Evolutionary conservation across 805 yeast species (phyloP), one percentile per base, ranked within the genome.

Genomic region (Metschnikowia hibisci): DNA sequence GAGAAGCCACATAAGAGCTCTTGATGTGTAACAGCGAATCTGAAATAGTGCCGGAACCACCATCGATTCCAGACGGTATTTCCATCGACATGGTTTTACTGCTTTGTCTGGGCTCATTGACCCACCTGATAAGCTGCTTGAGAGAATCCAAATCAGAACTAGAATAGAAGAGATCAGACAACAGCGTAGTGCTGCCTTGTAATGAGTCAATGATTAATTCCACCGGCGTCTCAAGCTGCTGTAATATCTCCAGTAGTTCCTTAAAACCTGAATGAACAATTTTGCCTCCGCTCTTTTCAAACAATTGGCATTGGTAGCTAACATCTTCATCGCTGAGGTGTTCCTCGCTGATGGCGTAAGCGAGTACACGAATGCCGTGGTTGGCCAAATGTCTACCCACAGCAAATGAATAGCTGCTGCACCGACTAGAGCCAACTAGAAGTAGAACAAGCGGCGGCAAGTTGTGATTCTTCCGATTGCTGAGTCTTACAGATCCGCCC

Each of bases 131-230:
- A 14, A 87, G 61, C 27, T 68, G 63, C 23, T 60, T 57, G 8
- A 77, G 69, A 16, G 55, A 53, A 18, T 62, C 54, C 15, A 71
- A 50, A 40, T 77, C 82, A 42, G 54, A 51, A 15, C 57, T 61
- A 16, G 61, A 57, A 47, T 64, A 67, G 44, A 35, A 68, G 31
- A 82, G 61, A 58, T 85, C 93, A 26, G 74, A 74, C 40, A 86
- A 62, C 42, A 77, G 84, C 18, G 80, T 76, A 53, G 87, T 93
- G 51, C 78, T 83, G 0, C 96, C 96, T 58, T 86, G 96, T 52
- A 89, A 69, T 1, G 89, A 93, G 61, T 89, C 97, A 14, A 89
- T 57, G 8, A 88, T 76, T 46, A 89, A 68, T 57, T 88, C 96
- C 12, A 86, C 79, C 0, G 95, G 93, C 2, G 87, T 76, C 34